Conservation (phyloP, 139 green algal genomes). For the Mesotaenium endlicherianum region DNA sequence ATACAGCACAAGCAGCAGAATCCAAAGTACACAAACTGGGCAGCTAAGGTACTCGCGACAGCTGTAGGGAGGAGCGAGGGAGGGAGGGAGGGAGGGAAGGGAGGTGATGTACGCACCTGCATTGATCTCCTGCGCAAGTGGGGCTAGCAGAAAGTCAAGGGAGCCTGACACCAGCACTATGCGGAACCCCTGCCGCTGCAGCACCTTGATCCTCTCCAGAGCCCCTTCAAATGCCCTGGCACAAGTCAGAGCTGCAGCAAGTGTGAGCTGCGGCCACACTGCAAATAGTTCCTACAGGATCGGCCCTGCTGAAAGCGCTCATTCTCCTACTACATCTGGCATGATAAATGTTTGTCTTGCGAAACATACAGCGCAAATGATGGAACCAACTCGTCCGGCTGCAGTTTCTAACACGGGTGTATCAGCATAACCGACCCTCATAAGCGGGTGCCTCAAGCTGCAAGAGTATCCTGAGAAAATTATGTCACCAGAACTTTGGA, state of each 20-base stretch:
- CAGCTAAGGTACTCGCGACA: too few species aligned
- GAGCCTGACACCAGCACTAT: slow-evolving; percentile 54
- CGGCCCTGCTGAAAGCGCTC: too few species aligned
- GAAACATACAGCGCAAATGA: neutral
- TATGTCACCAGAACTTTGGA: neutral
- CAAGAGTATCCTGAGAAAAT: neutral
- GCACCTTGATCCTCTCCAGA: neutral
- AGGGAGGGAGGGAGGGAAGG: too few species aligned
- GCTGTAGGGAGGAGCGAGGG: too few species aligned
- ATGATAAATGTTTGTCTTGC: too few species aligned
- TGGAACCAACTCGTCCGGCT: neutral
- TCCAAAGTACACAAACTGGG: too few species aligned
- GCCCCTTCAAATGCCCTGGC: slow-evolving; percentile 34
- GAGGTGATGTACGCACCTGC: too few species aligned
- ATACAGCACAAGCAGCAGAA: too few species aligned
- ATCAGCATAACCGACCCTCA: neutral
- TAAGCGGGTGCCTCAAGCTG: neutral
- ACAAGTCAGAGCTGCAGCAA: neutral
- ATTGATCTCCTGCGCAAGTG: too few species aligned
- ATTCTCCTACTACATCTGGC: too few species aligned
- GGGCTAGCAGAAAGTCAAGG: slow-evolving; percentile 50
- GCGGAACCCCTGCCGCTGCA: slow-evolving; percentile 26
- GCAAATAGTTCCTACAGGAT: too few species aligned
- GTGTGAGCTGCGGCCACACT: neutral
- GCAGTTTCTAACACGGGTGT: neutral